phyloP scores from a whole-genome alignment of 352 stramenopile genomes.

The Salisapilia sapeloensis region DNA sequence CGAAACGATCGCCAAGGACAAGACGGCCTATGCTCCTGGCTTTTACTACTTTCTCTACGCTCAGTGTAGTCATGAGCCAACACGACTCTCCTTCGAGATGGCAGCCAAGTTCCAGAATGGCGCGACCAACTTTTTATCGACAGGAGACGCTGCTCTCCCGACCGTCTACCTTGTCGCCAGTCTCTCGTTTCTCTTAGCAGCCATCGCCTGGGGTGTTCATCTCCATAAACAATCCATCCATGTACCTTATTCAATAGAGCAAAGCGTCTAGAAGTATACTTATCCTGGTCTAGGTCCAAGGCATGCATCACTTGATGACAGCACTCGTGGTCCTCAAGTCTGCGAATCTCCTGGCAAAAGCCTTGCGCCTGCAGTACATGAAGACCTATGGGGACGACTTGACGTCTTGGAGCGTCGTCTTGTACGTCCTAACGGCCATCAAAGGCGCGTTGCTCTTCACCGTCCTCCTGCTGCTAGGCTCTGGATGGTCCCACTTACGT shows the following conservation, averaged over 20 bases:
- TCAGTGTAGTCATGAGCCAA: conserved; percentile 55
- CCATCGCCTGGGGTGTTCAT: conserved; percentile 45
- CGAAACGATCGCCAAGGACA: conserved; percentile 11
- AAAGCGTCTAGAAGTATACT: conserved; percentile 2
- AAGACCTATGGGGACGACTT: conserved; percentile 84
- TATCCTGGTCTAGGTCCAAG: conserved; percentile 42
- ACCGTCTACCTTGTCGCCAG: conserved; percentile 70
- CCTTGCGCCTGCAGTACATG: conserved; percentile 93
- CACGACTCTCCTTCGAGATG: conserved; percentile 81
- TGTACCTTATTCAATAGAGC: conserved; percentile 62
- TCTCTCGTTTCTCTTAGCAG: conserved; percentile 38
- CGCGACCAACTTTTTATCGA: conserved; percentile 70
- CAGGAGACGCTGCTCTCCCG: conserved; percentile 68
- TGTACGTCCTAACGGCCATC: conserved; percentile 91
- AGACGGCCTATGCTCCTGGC: conserved; percentile 12
- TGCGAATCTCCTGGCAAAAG: conserved; percentile 88
- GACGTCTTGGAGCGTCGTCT: conserved; percentile 86
- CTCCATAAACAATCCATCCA: conserved; percentile 26
- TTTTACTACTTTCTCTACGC: conserved; percentile 85
- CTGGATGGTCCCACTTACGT: conserved; percentile 95
- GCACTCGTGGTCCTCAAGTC: conserved; percentile 87
- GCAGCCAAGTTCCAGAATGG: conserved; percentile 69
- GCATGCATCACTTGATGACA: conserved; percentile 94
- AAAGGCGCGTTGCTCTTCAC: conserved; percentile 95
- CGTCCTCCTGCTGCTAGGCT: conserved; percentile 95